Percentiles rank a stretch among this genome's conserved stretches.
phyloP scores from a whole-genome alignment of 2,329 filamentous ascomycete species.

The Fusarium decemcellulare region DNA sequence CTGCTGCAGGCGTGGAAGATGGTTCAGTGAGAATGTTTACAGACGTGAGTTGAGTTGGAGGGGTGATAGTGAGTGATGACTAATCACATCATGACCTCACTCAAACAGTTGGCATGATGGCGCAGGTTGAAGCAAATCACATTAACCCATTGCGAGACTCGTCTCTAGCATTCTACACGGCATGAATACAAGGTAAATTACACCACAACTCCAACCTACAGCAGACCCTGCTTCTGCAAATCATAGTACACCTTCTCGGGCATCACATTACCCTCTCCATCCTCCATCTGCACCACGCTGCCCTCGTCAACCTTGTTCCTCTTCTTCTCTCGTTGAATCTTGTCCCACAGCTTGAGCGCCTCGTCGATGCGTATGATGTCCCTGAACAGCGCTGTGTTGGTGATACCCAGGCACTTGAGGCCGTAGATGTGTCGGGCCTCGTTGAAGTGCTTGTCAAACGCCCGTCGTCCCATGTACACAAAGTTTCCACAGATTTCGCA shows the following conservation, averaged over 20 bases:
- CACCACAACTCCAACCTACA: constrained; percentile 62
- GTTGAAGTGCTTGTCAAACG: constrained; percentile 99
- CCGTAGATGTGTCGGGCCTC: constrained; percentile 95
- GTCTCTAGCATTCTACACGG: constrained; percentile 3
- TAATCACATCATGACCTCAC: constrained; percentile 34
- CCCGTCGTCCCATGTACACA: constrained; percentile 97
- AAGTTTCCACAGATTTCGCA: constrained; percentile 99
- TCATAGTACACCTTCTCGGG: constrained; percentile 98
- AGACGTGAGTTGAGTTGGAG: constrained; percentile 38
- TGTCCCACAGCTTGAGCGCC: constrained; percentile 90
- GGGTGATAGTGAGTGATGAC: constrained; percentile 40
- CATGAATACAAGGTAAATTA: constrained; percentile 16
- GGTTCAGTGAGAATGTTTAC: constrained; percentile 30
- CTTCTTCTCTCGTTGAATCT: constrained; percentile 89
- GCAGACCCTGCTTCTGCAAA: constrained; percentile 89
- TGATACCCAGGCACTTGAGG: constrained; percentile 93
- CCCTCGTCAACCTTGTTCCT: constrained; percentile 82
- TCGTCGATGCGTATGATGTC: constrained; percentile 96
- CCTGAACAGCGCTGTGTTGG: constrained; percentile 89
- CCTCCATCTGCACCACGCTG: constrained; percentile 97
- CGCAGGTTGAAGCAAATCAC: not conserved
- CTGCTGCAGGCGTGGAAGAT: constrained; percentile 20
- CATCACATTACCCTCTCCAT: constrained; percentile 98
- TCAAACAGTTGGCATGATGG: too few relatives aligned
- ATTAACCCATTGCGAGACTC: constrained; percentile 1